Conservation (phyloP, 371 early-diverging fungal genomes). For the Rhizomucor miehei region DNA sequence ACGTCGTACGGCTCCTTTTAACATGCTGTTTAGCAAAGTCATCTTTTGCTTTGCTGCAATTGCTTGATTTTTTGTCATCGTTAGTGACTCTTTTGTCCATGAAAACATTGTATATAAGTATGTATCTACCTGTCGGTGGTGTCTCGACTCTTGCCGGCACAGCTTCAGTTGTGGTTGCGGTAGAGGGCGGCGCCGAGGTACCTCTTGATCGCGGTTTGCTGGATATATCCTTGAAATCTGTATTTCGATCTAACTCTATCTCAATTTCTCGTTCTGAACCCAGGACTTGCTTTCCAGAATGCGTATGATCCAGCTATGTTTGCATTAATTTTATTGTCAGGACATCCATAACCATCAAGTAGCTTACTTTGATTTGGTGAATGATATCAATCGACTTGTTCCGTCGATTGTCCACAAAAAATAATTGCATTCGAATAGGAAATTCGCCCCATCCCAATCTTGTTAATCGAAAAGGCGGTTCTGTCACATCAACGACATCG, state of each 20-base stretch:
- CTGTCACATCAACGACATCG: constrained; percentile 77
- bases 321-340: background rate
- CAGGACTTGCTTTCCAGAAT: constrained; percentile 67
- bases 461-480: constrained; percentile 80
- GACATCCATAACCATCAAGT: background rate
- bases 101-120: background rate
- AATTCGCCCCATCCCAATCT: constrained; percentile 95
- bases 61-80: background rate
- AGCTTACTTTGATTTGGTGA: constrained; percentile 71
- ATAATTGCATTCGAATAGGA: constrained; percentile 78
- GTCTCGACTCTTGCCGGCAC: background rate
- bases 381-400: constrained; percentile 87
- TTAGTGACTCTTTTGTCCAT: background rate
- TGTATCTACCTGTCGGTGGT: constrained; percentile 1
- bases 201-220: constrained; percentile 1
- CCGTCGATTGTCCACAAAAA: constrained; percentile 69
- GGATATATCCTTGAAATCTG: constrained; percentile 54
- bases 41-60: constrained; percentile 32
- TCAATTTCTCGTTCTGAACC: constrained; percentile 78
- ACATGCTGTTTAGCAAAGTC: constrained; percentile 28
- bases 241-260: constrained; percentile 81
- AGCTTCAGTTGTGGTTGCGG: background rate
- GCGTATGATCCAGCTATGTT: constrained; percentile 65
- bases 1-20: constrained; percentile 26
- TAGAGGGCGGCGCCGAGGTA: constrained; percentile 2